Evolutionary conservation across 257 asterid species (phyloP).

Genomic region (Leptodermis oblonga): DNA sequence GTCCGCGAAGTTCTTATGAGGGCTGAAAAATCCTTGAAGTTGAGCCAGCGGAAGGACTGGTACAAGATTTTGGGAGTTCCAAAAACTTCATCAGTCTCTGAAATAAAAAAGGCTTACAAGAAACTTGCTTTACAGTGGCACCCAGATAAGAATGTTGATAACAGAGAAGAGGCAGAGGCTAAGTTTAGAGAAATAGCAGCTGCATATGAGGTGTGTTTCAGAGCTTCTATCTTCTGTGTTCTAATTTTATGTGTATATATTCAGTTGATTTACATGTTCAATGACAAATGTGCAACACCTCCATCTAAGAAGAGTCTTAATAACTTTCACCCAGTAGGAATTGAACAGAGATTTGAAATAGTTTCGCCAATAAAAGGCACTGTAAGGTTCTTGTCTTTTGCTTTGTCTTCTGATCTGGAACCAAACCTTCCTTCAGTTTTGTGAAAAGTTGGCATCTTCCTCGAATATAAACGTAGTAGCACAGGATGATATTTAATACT

Average conservation of each 20-base stretch:
- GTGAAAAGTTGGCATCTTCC: not conserved
- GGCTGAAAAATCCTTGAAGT: constrained; percentile 75
- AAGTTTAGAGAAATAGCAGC: constrained; percentile 92
- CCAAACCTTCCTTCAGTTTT: not conserved
- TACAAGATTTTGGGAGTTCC: constrained; percentile 85
- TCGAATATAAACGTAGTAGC: not conserved
- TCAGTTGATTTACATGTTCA: not conserved
- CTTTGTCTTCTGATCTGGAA: not conserved
- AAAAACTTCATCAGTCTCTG: constrained; percentile 62
- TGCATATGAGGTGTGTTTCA: constrained; percentile 77
- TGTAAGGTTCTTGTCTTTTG: not conserved
- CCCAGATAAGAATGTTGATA: constrained; percentile 87
- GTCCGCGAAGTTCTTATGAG: constrained; percentile 61
- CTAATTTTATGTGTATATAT: not conserved
- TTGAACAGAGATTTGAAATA: not conserved
- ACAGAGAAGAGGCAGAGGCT: constrained; percentile 91
- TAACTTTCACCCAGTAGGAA: not conserved
- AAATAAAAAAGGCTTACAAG: constrained; percentile 89
- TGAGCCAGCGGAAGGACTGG: constrained; percentile 96
- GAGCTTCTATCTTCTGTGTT: not conserved
- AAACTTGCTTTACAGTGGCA: constrained; percentile 98
- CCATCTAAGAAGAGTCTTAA: not conserved
- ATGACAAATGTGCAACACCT: not conserved
- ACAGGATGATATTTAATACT: not conserved
- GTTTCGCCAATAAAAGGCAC: not conserved